Base-by-base conservation (phyloP, 1,139 yeast genomes). In the Pichia sp. region DNA sequence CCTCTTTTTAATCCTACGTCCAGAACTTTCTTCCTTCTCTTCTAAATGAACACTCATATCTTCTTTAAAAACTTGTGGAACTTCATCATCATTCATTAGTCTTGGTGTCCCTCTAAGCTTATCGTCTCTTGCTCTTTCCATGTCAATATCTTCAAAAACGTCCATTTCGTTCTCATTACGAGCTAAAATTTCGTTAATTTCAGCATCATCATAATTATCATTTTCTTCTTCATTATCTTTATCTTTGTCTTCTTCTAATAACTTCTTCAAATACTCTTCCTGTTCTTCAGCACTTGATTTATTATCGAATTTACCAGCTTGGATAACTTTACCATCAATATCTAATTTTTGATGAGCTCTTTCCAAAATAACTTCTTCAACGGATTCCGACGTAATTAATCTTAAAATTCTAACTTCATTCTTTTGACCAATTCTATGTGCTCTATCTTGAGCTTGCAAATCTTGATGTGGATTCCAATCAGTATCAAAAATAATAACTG, bases 381-480 rank as follows among this genome's bases (percentile, higher is more conserved):
- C 88, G 0, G 95, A 86, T 61, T 85, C 88, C 57, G 84, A 83
- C 0, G 95, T 87, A 53, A 87, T 86, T 58, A 87, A 76, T 68
- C 95, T 76, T 63, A 87, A 76, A 60, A 87, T 87, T 64, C 91
- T 75, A 44, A 87, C 95, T 66, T 85, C 95, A 65, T 87, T 86
- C 73, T 87, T 87, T 67, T 87, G 95, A 45, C 95, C 96, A 69
- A 87, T 87, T 73, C 96, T 79, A 71, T 87, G 95, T 0, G 95
- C 95, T 72, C 96, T 80, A 67, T 88, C 95, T 69, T 87, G 93
- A 9, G 95, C 95, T 69, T 87, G 96, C 64, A 87, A 77, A 79
- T 87, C 95, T 68, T 87, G 96, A 72, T 87, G 95, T 3, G 96
- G 96, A 66, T 87, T 87, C 93, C 95, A 87, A 74, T 87, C 96